These are phyloP conservation scores for Cryphonectria radicalis DNA, from an alignment of 2,329 filamentous ascomycete species.

Conservation along the genomic window DNA sequence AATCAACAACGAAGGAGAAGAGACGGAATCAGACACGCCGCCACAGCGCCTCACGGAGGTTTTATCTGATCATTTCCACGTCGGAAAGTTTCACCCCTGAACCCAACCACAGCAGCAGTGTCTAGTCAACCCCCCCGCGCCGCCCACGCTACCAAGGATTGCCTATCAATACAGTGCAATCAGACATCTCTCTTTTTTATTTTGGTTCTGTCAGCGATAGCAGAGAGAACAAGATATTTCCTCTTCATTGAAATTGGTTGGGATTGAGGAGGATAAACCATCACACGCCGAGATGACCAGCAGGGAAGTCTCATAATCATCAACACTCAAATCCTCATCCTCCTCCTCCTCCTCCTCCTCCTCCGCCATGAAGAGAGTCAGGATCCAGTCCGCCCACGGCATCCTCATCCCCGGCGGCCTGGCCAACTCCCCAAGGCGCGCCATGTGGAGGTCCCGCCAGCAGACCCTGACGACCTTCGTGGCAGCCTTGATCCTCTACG, in stretches of 20 bases:
- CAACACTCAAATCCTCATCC: not conserved
- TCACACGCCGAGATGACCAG: constrained; percentile 19
- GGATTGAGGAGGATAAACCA: not conserved
- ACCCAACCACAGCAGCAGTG: not conserved
- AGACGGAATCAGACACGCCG: constrained; percentile 9
- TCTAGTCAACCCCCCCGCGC: not conserved
- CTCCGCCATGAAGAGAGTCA: constrained; percentile 25
- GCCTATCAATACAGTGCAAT: not conserved
- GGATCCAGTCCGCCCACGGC: constrained; percentile 28
- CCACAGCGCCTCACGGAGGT: constrained; percentile 3
- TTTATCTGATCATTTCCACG: not conserved
- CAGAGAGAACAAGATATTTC: not conserved
- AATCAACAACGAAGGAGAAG: not conserved
- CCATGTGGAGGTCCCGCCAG: constrained; percentile 28
- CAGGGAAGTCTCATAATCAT: constrained; percentile 12
- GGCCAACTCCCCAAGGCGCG: constrained; percentile 22
- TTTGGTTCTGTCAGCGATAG: too few species aligned
- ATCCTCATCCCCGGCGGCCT: constrained; percentile 28
- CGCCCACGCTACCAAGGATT: not conserved
- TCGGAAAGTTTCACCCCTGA: constrained; percentile 7
- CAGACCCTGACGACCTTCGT: constrained; percentile 24
- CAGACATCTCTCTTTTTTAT: not conserved
- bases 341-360: not conserved
- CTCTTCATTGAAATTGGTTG: not conserved
- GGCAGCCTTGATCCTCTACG: constrained; percentile 25